A percentile compares a stretch with the other conserved stretches of the same genome.
These are phyloP conservation scores for Cercospora sojina DNA, from an alignment of 2,329 filamentous ascomycete genomes.

Conservation along the genomic window DNA sequence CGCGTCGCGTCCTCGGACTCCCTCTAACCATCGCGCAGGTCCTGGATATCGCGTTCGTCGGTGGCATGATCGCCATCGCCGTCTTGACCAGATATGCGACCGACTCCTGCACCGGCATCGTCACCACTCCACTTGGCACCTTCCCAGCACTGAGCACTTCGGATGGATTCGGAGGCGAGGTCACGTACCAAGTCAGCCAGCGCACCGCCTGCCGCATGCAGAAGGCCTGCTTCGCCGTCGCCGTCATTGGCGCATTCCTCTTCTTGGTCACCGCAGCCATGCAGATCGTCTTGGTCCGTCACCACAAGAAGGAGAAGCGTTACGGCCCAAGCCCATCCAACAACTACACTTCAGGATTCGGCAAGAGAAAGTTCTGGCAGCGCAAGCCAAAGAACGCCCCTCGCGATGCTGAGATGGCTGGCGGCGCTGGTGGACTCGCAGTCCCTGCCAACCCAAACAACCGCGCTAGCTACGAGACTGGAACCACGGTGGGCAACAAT, in stretches of 20 bases:
- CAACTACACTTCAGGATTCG: constrained; percentile 65
- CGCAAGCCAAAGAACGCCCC: constrained; percentile 39
- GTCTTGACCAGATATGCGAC: constrained; percentile 69
- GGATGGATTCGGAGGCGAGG: constrained; percentile 50
- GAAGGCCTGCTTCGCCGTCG: constrained; percentile 72
- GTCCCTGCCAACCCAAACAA: constrained; percentile 37
- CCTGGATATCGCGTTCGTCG: constrained; percentile 74
- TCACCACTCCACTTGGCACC: constrained; percentile 68
- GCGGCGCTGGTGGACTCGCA: constrained; percentile 33
- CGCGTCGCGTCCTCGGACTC: neutral
- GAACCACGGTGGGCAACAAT: constrained; percentile 45
- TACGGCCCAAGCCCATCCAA: constrained; percentile 66
- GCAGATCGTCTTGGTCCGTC: constrained; percentile 66
- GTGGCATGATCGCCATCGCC: constrained; percentile 78
- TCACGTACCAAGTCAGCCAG: constrained; percentile 49
- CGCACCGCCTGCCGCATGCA: constrained; percentile 72
- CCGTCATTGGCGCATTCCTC: constrained; percentile 75
- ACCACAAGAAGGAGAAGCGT: constrained; percentile 72
- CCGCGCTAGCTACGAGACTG: constrained; percentile 52
- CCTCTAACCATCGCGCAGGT: constrained; percentile 38
- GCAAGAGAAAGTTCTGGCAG: constrained; percentile 40
- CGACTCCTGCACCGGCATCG: constrained; percentile 61
- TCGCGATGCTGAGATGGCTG: constrained; percentile 47
- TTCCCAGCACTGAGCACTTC: constrained; percentile 56
- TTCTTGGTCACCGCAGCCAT: constrained; percentile 71